Evolutionary conservation across 257 asterid species (phyloP), one percentile per base, ranked within the genome.

Genomic region (Solanum sejunctum): DNA sequence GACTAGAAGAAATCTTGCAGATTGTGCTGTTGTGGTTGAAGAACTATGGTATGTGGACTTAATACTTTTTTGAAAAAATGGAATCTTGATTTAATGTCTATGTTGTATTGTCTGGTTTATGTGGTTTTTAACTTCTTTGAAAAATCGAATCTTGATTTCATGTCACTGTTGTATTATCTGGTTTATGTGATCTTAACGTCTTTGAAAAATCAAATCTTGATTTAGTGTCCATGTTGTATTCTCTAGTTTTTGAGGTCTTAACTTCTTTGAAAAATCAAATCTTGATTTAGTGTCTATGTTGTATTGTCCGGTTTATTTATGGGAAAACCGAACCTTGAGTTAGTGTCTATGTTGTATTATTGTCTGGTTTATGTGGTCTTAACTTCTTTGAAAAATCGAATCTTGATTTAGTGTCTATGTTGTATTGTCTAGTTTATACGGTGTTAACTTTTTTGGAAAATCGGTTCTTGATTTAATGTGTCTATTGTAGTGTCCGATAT

Each of bases 11-110:
- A 93, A 93, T 85, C 98, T 96, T 60, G 99, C 98, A 1, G 99
- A 96, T 91, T 96, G 99, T 86, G 99, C 98, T 13, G 98, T 96
- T 73, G 98, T 96, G 13, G 98, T 92, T 18, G 99, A 96, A 93
- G 99, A 96, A 89, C 91, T 96, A 85, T 96, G 99, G 99, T 96
- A 58, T 21, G 97, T 91, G 84, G 72, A 41, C 64, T 64, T 10
- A 45, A 36, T 36, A 36, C 23, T 12, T 26, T 26, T 64, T 64
- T 39, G 16, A 0, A 18, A 41, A 43, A 17, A 6, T 16, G 7
- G 23, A 43, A 6, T 11, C 49, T 18, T 8, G 21, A 12, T 49
- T 8, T 11, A 7, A n/a, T 64, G 10, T 11, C 43, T 67, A 5
- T 15, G 4, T 58, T 57, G 26, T 57, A 57, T 57, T 57, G 63